Evolutionary conservation across 1,284 basidiomycete genomes (phyloP), one percentile per base, ranked within the genome.

Genomic region (Trametes sp.): DNA sequence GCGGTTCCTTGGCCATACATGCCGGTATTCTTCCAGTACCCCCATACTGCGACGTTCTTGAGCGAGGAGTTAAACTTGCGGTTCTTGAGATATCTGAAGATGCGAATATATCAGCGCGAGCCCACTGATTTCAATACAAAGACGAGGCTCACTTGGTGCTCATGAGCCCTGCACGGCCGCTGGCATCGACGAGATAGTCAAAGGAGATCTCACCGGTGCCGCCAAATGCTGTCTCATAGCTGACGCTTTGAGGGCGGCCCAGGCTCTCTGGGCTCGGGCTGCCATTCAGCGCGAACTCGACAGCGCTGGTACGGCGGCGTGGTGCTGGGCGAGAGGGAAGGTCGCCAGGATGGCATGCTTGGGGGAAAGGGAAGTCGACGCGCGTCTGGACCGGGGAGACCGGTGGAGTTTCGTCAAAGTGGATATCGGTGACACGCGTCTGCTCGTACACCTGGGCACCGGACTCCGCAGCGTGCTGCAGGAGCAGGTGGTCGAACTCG

Each of bases 41-140:
- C 90, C 91, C 91, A 93, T 13, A 88, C 80, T 0, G 91, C 91
- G 24, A 92, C 81, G 69, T 93, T 93, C 70, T 84, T 88, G 55
- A 93, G 73, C 2, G 87, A 85, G 36, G 82, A 79, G 64, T 90
- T 92, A 73, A 86, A 88, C 61, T 81, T 84, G 45, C 91, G 79
- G 70, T 89, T 89, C 71, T 87, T 88, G 33, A 91, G 74, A 69
- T 91, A 89, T 44, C 80, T 82, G 49, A 3, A 14, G 16, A 13
- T 4, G 24, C 16, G 9, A 19, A 10, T n/a, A 35, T 1, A 26
- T 57, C 16, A 26, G 44, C 16, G 23, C 35, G 2, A 1, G 7
- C 14, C 38, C 13, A 11, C 31, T 33, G 31, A 33, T 11, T 11
- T 33, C 31, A 31, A 5, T 42, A 13, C 13, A 4, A 1, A 8